A percentile compares a stretch with the other conserved stretches of the same genome.
Conservation (phyloP, 1,284 basidiomycete genomes). For the Moesziomyces sp. region DNA sequence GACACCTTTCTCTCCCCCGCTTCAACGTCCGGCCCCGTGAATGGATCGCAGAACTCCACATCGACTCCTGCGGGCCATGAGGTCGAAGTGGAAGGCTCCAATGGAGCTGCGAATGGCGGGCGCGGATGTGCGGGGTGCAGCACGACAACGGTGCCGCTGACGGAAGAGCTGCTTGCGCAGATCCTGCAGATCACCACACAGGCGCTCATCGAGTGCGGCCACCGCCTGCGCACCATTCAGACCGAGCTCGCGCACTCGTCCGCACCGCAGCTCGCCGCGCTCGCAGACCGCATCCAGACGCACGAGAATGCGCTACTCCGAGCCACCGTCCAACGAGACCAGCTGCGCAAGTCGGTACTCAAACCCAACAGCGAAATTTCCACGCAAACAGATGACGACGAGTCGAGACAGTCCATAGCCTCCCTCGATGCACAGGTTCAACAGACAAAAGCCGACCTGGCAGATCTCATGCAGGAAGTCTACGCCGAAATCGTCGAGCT, state of each 20-base stretch:
- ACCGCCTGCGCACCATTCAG: conserved; percentile 38
- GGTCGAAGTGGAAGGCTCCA: neutral
- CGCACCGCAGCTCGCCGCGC: conserved; percentile 12
- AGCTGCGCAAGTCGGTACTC: conserved; percentile 22
- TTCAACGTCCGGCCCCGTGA: conserved; percentile 5
- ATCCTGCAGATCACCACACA: conserved; percentile 53
- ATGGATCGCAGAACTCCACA: conserved; percentile 22
- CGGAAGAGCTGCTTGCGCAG: conserved; percentile 33
- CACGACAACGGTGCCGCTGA: conserved; percentile 25
- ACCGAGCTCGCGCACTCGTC: conserved; percentile 35
- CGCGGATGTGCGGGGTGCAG: conserved; percentile 27
- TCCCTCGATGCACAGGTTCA: conserved; percentile 19
- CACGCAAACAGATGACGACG: conserved; percentile 2
- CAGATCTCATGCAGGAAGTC: conserved; percentile 47
- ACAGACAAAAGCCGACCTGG: conserved; percentile 20
- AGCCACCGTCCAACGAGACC: conserved; percentile 40
- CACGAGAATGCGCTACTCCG: conserved; percentile 41
- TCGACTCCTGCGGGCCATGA: neutral
- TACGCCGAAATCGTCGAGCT: conserved; percentile 47
- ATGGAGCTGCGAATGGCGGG: neutral
- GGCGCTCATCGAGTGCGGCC: conserved; percentile 49
- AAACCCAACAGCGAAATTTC: conserved; percentile 1
- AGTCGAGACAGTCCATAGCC: conserved; percentile 3
- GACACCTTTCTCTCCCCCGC: conserved; percentile 22
- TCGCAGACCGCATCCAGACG: conserved; percentile 39